These are phyloP conservation scores for Acanthamoeba healyi DNA, from an alignment of 208 protist species.

Conservation along the genomic window DNA sequence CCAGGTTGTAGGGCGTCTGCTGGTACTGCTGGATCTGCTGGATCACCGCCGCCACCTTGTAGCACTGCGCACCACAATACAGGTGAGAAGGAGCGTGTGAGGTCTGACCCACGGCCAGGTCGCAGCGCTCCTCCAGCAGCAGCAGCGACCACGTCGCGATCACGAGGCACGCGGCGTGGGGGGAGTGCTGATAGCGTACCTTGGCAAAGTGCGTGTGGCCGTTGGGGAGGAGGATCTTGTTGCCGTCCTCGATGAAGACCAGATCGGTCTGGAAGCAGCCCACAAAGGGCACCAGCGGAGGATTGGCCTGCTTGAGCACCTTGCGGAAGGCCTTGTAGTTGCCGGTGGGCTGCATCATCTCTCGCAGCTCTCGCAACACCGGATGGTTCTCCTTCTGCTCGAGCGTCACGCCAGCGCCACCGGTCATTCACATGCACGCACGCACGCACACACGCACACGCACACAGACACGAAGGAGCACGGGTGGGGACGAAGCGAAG, in stretches of 20 bases:
- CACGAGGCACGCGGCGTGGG: no score
- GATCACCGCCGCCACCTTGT: conserved; percentile 62
- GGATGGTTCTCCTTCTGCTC: background rate
- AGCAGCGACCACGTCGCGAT: no score
- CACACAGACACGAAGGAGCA: background rate
- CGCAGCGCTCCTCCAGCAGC: no score
- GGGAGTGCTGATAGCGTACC: no score
- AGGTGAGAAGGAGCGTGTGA: no score
- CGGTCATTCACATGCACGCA: background rate
- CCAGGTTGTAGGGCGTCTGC: conserved; percentile 66
- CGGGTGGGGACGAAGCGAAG: no score
- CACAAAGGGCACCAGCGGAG: conserved; percentile 81
- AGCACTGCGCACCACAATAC: conserved; percentile 9
- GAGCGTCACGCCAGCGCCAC: background rate
- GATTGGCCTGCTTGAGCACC: conserved; percentile 43
- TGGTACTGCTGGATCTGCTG: conserved; percentile 75
- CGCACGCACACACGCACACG: background rate
- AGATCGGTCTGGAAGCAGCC: conserved; percentile 84
- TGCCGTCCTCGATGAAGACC: conserved; percentile 84
- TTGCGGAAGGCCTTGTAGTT: conserved; percentile 47
- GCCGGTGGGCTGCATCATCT: background rate
- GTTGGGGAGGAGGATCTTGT: conserved; percentile 71
- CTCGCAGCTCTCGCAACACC: conserved; percentile 6
- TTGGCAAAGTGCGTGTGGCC: conserved; percentile 47
- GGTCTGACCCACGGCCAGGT: no score